Conservation (phyloP, 352 stramenopile genomes). For the Blastocystis sp. region DNA sequence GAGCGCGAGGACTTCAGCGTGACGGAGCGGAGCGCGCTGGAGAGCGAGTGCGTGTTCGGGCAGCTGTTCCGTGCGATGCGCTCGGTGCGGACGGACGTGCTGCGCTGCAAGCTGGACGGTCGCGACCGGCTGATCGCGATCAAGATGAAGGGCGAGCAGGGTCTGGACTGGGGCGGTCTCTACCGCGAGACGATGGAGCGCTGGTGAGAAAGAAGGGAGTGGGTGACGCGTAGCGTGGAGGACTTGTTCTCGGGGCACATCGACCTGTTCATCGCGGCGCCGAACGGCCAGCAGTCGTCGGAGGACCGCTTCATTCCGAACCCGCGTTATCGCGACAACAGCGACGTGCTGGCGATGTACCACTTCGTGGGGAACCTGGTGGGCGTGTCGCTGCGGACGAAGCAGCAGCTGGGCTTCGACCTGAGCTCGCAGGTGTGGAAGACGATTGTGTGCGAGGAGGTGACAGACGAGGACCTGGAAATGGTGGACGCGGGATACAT, state of each 20-base stretch:
- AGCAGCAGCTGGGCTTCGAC: conserved; percentile 73
- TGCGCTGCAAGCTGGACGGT: conserved; percentile 51
- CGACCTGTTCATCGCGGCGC: conserved; percentile 31
- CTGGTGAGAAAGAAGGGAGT: background rate
- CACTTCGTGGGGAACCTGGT: conserved; percentile 82
- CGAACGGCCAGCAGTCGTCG: background rate
- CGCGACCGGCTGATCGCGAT: conserved; percentile 58
- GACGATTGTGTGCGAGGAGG: conserved; percentile 66
- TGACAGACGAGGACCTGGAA: conserved; percentile 68
- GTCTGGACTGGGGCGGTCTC: conserved; percentile 59
- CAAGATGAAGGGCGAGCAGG: conserved; percentile 58
- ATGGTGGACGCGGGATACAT: conserved; percentile 73
- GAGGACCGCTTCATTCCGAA: conserved; percentile 78
- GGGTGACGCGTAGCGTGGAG: conserved; percentile 20
- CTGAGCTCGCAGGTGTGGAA: conserved; percentile 77
- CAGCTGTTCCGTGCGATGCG: conserved; percentile 49
- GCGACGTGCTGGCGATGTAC: conserved; percentile 63
- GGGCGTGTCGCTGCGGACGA: conserved; percentile 71
- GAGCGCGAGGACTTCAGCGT: background rate
- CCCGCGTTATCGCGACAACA: conserved; percentile 62
- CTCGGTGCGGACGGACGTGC: background rate
- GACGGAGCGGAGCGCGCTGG: background rate
- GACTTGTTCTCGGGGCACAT: conserved; percentile 42
- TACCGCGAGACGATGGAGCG: conserved; percentile 58
- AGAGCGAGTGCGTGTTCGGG: conserved; percentile 37